Evolutionary conservation across 495 filamentous ascomycete species (phyloP).

Genomic region (Talaromyces wortmannii): DNA sequence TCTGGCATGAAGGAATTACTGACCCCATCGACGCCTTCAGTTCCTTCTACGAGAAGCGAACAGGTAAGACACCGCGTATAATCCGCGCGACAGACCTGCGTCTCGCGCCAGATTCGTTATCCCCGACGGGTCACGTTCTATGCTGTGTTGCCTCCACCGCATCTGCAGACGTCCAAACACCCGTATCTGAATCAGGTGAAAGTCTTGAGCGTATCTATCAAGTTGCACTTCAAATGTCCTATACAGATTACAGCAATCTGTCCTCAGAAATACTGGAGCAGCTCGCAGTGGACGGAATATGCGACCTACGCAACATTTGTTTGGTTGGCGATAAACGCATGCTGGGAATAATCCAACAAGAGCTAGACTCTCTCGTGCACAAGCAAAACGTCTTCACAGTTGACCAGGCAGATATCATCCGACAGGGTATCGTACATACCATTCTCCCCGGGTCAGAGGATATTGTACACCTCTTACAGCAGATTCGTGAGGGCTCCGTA

Average conservation of each 20-base stretch:
- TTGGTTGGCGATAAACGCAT: slow-evolving; percentile 40
- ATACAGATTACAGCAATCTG: slow-evolving; percentile 24
- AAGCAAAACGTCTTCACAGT: slow-evolving; percentile 13
- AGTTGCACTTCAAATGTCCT: slow-evolving; percentile 32
- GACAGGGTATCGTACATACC: slow-evolving; percentile 13
- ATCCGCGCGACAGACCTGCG: slow-evolving; percentile 12
- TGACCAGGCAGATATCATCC: slow-evolving; percentile 16
- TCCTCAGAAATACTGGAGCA: slow-evolving; percentile 19
- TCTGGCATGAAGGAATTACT: slow-evolving; percentile 26
- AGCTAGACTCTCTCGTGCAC: slow-evolving; percentile 20
- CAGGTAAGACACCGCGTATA: slow-evolving; percentile 9
- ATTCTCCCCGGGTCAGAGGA: slow-evolving; percentile 13
- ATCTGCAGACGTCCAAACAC: background rate
- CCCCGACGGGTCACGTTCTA: slow-evolving; percentile 12
- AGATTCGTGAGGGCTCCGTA: background rate
- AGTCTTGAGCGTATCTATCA: slow-evolving; percentile 30
- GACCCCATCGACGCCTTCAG: slow-evolving; percentile 24
- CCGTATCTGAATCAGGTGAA: slow-evolving; percentile 11
- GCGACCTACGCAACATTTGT: slow-evolving; percentile 33
- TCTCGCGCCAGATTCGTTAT: slow-evolving; percentile 8
- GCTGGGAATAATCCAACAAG: slow-evolving; percentile 30
- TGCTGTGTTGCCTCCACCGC: slow-evolving; percentile 12
- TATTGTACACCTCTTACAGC: slow-evolving; percentile 5
- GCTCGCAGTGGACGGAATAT: slow-evolving; percentile 24
- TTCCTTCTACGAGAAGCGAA: slow-evolving; percentile 7